Conservation (phyloP, 805 yeast genomes). For the Suhomyces pyralidae region DNA sequence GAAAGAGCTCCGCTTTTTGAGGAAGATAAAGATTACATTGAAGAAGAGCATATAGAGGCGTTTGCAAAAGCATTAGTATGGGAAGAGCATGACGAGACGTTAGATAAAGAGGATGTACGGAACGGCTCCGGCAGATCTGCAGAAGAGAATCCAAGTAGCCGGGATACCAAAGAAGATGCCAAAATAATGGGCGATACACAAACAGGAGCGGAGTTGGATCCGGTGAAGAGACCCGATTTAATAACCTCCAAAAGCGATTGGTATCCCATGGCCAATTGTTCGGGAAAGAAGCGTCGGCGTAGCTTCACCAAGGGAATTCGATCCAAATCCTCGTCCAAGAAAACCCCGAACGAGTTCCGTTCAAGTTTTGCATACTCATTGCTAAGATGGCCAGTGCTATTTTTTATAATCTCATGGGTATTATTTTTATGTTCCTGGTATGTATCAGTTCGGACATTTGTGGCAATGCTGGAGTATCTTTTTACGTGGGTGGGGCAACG, state of each 20-base stretch:
- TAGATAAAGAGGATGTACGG: not conserved
- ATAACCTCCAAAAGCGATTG: slow-evolving; percentile 26
- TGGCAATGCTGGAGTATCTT: slow-evolving; percentile 58
- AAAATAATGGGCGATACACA: not conserved
- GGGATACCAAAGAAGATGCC: not conserved
- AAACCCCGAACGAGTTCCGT: slow-evolving; percentile 32
- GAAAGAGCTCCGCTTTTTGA: slow-evolving; percentile 3
- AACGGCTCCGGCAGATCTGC: not conserved
- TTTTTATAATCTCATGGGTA: slow-evolving; percentile 55
- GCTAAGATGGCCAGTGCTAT: slow-evolving; percentile 64
- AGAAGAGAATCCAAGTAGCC: not conserved
- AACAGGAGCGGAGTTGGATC: not conserved
- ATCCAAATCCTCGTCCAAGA: not conserved
- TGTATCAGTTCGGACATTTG: slow-evolving; percentile 53
- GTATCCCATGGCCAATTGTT: slow-evolving; percentile 20
- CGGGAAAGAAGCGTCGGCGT: not conserved
- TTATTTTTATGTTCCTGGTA: slow-evolving; percentile 47
- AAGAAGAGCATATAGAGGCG: slow-evolving; percentile 35
- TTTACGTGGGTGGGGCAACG: slow-evolving; percentile 63
- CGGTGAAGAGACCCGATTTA: slow-evolving; percentile 13
- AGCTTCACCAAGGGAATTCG: not conserved
- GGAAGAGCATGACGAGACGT: slow-evolving; percentile 29
- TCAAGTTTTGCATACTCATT: slow-evolving; percentile 34
- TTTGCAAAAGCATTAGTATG: slow-evolving; percentile 41
- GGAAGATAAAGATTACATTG: slow-evolving; percentile 27